Evolutionary conservation across 495 filamentous ascomycete genomes (phyloP), one percentile per base, ranked within the genome.

Genomic region (Durotheca rogersii): DNA sequence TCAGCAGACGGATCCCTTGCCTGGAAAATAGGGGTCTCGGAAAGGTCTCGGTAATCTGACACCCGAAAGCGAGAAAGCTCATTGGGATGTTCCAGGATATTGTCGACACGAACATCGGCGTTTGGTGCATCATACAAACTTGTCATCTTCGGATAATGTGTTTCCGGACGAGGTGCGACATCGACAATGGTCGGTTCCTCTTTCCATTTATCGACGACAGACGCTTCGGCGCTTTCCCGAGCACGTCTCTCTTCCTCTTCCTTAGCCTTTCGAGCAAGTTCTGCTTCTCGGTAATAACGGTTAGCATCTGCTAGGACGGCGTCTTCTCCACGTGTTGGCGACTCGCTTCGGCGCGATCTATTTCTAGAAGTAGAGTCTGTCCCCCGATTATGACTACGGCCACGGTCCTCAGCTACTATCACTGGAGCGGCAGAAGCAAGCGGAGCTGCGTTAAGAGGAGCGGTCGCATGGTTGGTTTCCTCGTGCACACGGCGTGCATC

Each of bases 31-130:
- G 67, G 67, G 14, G 62, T 31, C 5, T 39, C 18, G 4, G 37
- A 47, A 20, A 47, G 50, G 12, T 47, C 41, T 38, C 45, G 36
- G 19, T 20, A 40, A 15, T 35, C 46, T 1, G 43, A 31, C 6
- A 25, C 12, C 34, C 16, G 56, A 29, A 65, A 65, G 25, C 56
- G 62, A 58, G 46, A 46, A 55, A 65, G 51, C 30, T 65, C 59
- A 19, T 32, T 33, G 20, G 62, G 62, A 45, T 63, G 55, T 25
- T 65, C 56, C 19, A 81, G 65, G 21, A 74, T 53, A 44, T 79
- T 71, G 47, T 80, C 77, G 43, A 76, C 70, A 10, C 67, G 59
- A 27, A 80, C 77, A 60, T 81, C 78, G 25, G 78, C 78, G 43
- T 81, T 73, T n/a, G 77, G 78, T 11, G 61, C 73, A 43, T 74